Conservation (phyloP, 2,329 filamentous ascomycete genomes). For the Nannizziopsis arthrosporioides region DNA sequence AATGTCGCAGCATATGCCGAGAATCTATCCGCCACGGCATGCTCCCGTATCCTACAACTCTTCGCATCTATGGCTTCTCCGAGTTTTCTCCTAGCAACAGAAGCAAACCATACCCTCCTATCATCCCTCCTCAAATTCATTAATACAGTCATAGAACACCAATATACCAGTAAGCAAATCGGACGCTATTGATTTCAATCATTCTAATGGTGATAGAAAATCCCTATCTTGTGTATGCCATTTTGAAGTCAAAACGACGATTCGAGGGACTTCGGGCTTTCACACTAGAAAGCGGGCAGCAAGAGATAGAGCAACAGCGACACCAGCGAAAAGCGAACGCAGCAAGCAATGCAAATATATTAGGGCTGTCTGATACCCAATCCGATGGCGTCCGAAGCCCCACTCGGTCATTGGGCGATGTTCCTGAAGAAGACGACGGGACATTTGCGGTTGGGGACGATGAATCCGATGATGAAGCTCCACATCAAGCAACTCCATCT, state of each 20-base stretch:
- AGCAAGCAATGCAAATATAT: slow-evolving; percentile 24
- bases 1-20: slow-evolving; percentile 82
- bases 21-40: slow-evolving; percentile 60
- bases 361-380: slow-evolving; percentile 23
- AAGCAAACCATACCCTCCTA: slow-evolving; percentile 74
- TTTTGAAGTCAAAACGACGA: slow-evolving; percentile 66
- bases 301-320: slow-evolving; percentile 74
- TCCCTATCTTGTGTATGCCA: slow-evolving; percentile 63
- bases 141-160: slow-evolving; percentile 80
- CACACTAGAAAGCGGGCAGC: slow-evolving; percentile 80
- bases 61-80: slow-evolving; percentile 89
- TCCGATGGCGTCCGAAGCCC: slow-evolving; percentile 18
- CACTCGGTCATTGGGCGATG: slow-evolving; percentile 50
- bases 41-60: slow-evolving; percentile 73
- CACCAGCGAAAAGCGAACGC: slow-evolving; percentile 54
- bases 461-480: slow-evolving; percentile 53
- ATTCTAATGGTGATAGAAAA: slow-evolving; percentile 49
- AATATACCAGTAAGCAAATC: slow-evolving; percentile 55
- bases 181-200: not conserved
- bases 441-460: slow-evolving; percentile 82
- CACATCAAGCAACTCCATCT: slow-evolving; percentile 50
- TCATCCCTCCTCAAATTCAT: slow-evolving; percentile 76
- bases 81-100: slow-evolving; percentile 82
- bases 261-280: slow-evolving; percentile 79
- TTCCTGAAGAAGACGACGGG: slow-evolving; percentile 59